Evolutionary conservation across 805 yeast species (phyloP).

Genomic region (Yamadazyma olivae): DNA sequence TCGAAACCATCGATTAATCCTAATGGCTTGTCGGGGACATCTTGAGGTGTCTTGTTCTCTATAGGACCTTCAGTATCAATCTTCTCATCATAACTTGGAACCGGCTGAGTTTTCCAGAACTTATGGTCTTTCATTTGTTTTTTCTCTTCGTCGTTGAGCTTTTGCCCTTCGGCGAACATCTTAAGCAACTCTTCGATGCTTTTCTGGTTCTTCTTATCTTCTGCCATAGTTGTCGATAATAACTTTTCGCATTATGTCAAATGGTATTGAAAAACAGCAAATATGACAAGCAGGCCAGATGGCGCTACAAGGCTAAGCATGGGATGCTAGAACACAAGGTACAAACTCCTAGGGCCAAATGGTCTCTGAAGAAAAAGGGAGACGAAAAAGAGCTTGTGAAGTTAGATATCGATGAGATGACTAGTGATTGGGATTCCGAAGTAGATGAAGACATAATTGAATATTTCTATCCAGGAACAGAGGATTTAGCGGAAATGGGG

Average conservation of each 20-base stretch:
- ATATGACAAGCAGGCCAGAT: constrained; percentile 44
- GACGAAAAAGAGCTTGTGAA: constrained; percentile 15
- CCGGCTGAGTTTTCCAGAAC: constrained; percentile 99
- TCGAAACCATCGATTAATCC: constrained; percentile 78
- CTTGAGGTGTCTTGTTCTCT: constrained; percentile 68
- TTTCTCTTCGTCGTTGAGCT: constrained; percentile 54
- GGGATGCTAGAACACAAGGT: constrained; percentile 20
- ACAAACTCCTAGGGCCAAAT: constrained; percentile 21
- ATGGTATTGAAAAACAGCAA: constrained; percentile 44
- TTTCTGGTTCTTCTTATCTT: constrained; percentile 7
- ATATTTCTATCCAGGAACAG: constrained; percentile 39
- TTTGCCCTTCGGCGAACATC: constrained; percentile 51
- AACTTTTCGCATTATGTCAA: background rate
- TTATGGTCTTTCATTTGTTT: constrained; percentile 85
- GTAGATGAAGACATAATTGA: constrained; percentile 38
- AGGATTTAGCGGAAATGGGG: constrained; percentile 22
- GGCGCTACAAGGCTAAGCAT: constrained; percentile 37
- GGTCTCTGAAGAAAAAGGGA: constrained; percentile 29
- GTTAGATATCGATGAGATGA: constrained; percentile 31
- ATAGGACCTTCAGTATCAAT: constrained; percentile 78
- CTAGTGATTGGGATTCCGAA: constrained; percentile 34
- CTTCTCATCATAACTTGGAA: constrained; percentile 68
- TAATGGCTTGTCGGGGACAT: constrained; percentile 67
- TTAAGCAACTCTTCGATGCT: constrained; percentile 59
- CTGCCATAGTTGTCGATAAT: constrained; percentile 1